phyloP scores from a whole-genome alignment of 352 stramenopile species.

The Globisporangium camurandrum region DNA sequence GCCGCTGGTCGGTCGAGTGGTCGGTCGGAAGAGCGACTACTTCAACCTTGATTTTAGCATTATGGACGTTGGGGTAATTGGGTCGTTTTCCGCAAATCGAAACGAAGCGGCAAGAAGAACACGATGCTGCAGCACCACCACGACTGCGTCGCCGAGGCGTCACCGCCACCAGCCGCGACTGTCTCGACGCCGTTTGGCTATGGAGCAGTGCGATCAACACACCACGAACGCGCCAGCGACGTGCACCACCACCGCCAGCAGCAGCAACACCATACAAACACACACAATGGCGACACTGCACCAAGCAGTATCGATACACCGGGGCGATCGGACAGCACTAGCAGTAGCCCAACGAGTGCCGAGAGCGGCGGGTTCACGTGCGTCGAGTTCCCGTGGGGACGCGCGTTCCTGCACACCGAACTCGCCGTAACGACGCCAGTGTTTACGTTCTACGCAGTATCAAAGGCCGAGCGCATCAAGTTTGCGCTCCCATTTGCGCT shows the following conservation, averaged over 20 bases:
- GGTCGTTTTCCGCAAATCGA: no score
- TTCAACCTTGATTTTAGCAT: no score
- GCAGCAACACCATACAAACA: not conserved
- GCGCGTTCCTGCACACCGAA: constrained; percentile 53
- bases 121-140: constrained; percentile 16
- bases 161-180: constrained; percentile 8
- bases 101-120: constrained; percentile 1
- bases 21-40: no score
- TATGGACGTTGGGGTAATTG: no score
- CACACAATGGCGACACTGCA: not conserved
- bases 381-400: constrained; percentile 72
- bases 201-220: constrained; percentile 27
- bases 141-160: constrained; percentile 3
- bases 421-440: constrained; percentile 45
- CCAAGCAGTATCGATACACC: not conserved
- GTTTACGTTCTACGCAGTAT: constrained; percentile 76
- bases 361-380: constrained; percentile 36
- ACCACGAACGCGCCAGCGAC: constrained; percentile 9
- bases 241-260: constrained; percentile 6
- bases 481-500: constrained; percentile 59
- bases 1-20: no score
- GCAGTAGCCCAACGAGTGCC: constrained; percentile 8
- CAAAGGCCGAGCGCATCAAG: constrained; percentile 52
- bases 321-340: constrained; percentile 3
- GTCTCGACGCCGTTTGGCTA: constrained; percentile 72